Evolutionary conservation across 306 rosid genomes (phyloP), one percentile per base, ranked within the genome.

Genomic region (Quercus rubra): DNA sequence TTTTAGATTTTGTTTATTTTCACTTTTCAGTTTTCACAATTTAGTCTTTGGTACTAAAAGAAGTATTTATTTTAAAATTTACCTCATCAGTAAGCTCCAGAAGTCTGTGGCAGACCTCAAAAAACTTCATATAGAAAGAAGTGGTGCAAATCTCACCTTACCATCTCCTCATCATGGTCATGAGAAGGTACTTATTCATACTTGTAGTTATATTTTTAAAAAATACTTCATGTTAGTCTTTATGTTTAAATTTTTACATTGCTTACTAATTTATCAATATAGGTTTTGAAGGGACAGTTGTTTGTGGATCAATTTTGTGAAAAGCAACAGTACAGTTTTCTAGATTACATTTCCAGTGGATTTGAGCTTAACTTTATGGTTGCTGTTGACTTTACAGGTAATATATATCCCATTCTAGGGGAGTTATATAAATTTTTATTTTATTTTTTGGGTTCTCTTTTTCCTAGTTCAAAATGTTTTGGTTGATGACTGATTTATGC

Each of bases 361-460:
- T 95, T 91, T 85, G 92, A 91, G 86, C 90, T 95, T 20, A 95
- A 93, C 83, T 95, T 91, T 80, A 92, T 93, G 99, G 98, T 95
- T 67, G 98, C 96, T 3, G 86, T 95, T 18, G 99, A 95, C 76
- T 91, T 95, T 88, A 95, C 96, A 0, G 94, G 99, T 95, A 82
- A 19, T 51, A 49, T 52, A 51, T 14, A 55, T 20, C 25, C 62
- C 64, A 21, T 69, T 70, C 51, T 69, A 3, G 1, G 18, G 5
- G 30, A 58, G 28, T 54, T 72, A 51, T 61, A 46, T 46, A 38
- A 10, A 7, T 49, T 49, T 49, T 10, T 49, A 49, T 49, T 10
- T 49, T 49, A 10, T 49, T 3, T 46, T 46, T 49, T 11, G 13
- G 15, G 15, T 12, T 12, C 5, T 49, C 54, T 49, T 49, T 46